A percentile compares a stretch with the other conserved stretches of the same genome.
Conservation (phyloP, 2,329 filamentous ascomycete species). For the Alternaria infectoria region DNA sequence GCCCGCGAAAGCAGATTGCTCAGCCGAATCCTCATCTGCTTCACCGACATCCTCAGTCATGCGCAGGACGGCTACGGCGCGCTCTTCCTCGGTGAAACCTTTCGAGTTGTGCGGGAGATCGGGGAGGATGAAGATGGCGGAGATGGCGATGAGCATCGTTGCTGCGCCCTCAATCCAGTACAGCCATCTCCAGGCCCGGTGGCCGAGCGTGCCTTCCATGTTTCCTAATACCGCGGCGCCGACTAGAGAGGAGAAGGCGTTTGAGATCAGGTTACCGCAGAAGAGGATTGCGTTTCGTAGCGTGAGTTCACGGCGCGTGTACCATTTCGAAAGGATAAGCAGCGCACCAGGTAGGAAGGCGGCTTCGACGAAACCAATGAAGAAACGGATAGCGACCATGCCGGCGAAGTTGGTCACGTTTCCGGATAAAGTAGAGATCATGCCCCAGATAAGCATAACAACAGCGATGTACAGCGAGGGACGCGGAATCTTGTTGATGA, state of each 20-base stretch:
- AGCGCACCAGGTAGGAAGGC: constrained; percentile 68
- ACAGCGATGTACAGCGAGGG: constrained; percentile 45
- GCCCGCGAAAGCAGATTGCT: constrained; percentile 61
- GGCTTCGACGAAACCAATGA: constrained; percentile 48
- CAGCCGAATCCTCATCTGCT: constrained; percentile 48
- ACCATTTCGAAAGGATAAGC: constrained; percentile 70
- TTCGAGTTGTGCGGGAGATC: constrained; percentile 49
- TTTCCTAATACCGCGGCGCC: constrained; percentile 50
- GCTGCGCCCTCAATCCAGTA: constrained; percentile 50
- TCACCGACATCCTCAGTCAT: constrained; percentile 60
- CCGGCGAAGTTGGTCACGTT: constrained; percentile 42
- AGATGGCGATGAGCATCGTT: constrained; percentile 42
- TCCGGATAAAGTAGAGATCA: constrained; percentile 47
- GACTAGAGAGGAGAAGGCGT: constrained; percentile 54
- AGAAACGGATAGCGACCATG: constrained; percentile 48
- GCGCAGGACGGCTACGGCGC: constrained; percentile 46
- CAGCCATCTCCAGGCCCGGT: constrained; percentile 50
- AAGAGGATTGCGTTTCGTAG: constrained; percentile 50
- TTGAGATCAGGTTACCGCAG: constrained; percentile 52
- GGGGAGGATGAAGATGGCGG: constrained; percentile 39
- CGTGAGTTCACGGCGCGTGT: constrained; percentile 61
- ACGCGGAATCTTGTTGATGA: constrained; percentile 47
- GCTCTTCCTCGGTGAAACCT: constrained; percentile 57
- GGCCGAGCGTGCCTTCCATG: constrained; percentile 43
- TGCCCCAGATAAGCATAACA: constrained; percentile 50